These are phyloP conservation scores for Amanita phalloides DNA, from an alignment of 768 basidiomycete species.

Conservation along the genomic window DNA sequence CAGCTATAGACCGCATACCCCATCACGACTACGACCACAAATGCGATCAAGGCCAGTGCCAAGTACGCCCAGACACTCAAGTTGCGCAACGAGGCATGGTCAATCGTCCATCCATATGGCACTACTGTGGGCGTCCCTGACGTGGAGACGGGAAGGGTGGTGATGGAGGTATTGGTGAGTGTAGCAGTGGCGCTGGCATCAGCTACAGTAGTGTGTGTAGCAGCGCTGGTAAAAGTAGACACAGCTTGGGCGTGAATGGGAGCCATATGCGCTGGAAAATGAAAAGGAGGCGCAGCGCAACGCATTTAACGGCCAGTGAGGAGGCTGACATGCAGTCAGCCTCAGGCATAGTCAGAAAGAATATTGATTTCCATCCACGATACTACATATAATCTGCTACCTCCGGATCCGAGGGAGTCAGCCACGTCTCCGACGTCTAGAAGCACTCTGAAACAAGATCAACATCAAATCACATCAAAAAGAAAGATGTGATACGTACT, in stretches of 20 bases:
- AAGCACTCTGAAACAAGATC: slow-evolving; percentile 18
- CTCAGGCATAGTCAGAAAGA: slow-evolving; percentile 18
- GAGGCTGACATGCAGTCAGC: neutral
- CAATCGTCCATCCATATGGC: neutral
- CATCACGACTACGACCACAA: neutral
- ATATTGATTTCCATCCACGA: neutral
- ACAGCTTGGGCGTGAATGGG: neutral
- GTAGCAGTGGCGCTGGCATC: neutral
- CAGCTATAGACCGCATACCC: neutral
- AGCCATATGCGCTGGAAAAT: too few species aligned
- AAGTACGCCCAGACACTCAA: slow-evolving; percentile 2
- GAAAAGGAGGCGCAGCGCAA: neutral
- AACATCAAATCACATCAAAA: slow-evolving; percentile 7
- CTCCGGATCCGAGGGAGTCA: neutral
- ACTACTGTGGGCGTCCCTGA: neutral
- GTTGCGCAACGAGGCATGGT: neutral
- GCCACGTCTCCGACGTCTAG: slow-evolving; percentile 11
- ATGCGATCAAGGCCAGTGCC: neutral
- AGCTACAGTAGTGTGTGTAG: too few species aligned
- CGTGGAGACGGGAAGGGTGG: too few species aligned
- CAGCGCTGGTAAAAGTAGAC: neutral
- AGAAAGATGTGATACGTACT: slow-evolving; percentile 30
- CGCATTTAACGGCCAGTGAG: too few species aligned
- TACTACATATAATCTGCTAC: neutral
- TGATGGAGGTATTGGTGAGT: too few species aligned